Percentiles rank a stretch among this genome's conserved stretches.
Evolutionary conservation across 169 alveolate genomes (phyloP).

Genomic region (Theileria annulata): DNA sequence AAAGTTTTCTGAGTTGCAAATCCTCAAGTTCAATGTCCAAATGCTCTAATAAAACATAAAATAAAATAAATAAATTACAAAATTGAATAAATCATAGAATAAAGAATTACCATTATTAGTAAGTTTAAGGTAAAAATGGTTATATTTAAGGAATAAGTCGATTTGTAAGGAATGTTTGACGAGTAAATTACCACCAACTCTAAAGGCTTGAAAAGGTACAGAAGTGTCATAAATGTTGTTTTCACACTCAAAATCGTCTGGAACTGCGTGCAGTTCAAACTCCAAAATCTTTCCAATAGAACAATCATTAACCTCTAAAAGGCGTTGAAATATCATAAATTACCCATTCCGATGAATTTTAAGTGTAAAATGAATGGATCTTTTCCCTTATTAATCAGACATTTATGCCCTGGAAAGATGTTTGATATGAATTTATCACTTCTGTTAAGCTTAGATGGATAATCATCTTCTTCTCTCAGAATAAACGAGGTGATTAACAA

Average conservation of each 20-base stretch:
- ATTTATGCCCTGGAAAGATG: constrained; percentile 13
- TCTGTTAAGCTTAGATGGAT: not conserved
- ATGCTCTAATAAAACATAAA: not conserved
- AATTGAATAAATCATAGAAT: too few relatives aligned
- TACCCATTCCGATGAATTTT: constrained; percentile 17
- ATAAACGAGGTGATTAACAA: constrained; percentile 10
- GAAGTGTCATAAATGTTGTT: not conserved
- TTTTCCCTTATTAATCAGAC: not conserved
- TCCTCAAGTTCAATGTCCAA: constrained; percentile 35
- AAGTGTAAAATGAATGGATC: constrained; percentile 17
- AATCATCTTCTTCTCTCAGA: not conserved
- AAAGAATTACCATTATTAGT: constrained; percentile 27
- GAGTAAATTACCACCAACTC: constrained; percentile 23
- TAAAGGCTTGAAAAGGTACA: constrained; percentile 11
- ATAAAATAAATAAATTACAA: too few relatives aligned
- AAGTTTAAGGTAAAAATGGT: constrained; percentile 22
- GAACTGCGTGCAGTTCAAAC: constrained; percentile 7
- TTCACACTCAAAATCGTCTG: not conserved
- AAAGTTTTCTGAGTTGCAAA: not conserved
- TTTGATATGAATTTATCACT: not conserved
- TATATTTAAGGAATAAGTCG: constrained; percentile 5
- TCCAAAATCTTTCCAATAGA: not conserved
- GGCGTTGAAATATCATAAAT: not conserved
- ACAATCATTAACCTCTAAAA: constrained; percentile 2
- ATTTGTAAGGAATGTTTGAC: constrained; percentile 18